These are phyloP conservation scores for Trichoderma breve DNA, from an alignment of 2,329 filamentous ascomycete genomes.

Conservation along the genomic window DNA sequence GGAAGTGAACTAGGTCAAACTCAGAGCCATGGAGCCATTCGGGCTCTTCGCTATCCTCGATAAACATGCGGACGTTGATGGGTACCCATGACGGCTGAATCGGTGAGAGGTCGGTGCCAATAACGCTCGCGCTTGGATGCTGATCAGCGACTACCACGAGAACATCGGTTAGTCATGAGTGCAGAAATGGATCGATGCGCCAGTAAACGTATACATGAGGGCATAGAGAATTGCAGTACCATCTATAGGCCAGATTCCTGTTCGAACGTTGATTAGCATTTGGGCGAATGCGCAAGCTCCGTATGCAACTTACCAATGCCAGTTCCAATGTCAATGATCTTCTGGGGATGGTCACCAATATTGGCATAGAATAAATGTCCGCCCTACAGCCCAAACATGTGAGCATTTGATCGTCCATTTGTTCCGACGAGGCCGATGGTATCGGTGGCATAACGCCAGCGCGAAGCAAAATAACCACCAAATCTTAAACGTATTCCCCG, in stretches of 20 bases:
- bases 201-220: background rate
- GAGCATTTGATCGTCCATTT: background rate
- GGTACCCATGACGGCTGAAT: constrained; percentile 52
- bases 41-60: constrained; percentile 59
- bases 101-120: constrained; percentile 45
- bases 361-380: constrained; percentile 42
- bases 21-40: constrained; percentile 53
- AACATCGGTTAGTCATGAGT: background rate
- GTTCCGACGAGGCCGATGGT: background rate
- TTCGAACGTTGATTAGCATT: background rate
- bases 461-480: background rate
- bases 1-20: constrained; percentile 57
- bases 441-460: background rate
- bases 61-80: constrained; percentile 59
- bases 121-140: constrained; percentile 40
- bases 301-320: constrained; percentile 42
- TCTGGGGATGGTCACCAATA: constrained; percentile 40
- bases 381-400: constrained; percentile 27
- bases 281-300: background rate
- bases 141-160: constrained; percentile 38
- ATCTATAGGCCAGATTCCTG: constrained; percentile 54
- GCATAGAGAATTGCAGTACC: constrained; percentile 28
- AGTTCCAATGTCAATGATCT: constrained; percentile 49
- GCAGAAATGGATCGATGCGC: constrained; percentile 16
- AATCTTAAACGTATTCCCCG: background rate